phyloP scores from a whole-genome alignment of 2,329 filamentous ascomycete species.

The Botrytis fabae region DNA sequence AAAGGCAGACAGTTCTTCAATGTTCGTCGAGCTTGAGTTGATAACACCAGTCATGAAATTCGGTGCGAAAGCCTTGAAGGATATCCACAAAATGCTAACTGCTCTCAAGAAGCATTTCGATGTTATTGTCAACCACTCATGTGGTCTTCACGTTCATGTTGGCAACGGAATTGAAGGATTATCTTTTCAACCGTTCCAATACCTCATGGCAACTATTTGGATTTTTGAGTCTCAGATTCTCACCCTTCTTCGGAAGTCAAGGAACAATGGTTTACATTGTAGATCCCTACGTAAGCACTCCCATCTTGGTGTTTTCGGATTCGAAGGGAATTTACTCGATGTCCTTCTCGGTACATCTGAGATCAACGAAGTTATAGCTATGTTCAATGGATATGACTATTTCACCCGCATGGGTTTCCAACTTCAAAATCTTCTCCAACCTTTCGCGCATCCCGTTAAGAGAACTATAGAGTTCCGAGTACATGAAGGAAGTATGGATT shows the following conservation, averaged over 20 bases:
- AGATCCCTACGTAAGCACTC: not conserved
- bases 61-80: not conserved
- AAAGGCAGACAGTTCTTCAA: not conserved
- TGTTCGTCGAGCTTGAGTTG: not conserved
- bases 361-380: not conserved
- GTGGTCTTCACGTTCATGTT: constrained; percentile 40
- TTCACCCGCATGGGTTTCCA: not conserved
- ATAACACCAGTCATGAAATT: not conserved
- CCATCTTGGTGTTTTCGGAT: not conserved
- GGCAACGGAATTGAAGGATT: constrained; percentile 35
- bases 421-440: not conserved
- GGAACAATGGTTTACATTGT: not conserved
- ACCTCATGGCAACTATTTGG: constrained; percentile 34
- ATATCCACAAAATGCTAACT: not conserved
- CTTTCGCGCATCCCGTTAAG: not conserved
- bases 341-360: not conserved
- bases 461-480: constrained; percentile 32
- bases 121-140: constrained; percentile 27
- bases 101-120: not conserved
- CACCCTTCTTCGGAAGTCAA: constrained; percentile 29
- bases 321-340: not conserved
- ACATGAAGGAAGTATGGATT: constrained; percentile 29
- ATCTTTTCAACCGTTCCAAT: constrained; percentile 32
- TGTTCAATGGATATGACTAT: not conserved
- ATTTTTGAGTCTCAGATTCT: constrained; percentile 38